Evolutionary conservation across 2,329 filamentous ascomycete genomes (phyloP).

Genomic region (Talaromyces atroroseus): DNA sequence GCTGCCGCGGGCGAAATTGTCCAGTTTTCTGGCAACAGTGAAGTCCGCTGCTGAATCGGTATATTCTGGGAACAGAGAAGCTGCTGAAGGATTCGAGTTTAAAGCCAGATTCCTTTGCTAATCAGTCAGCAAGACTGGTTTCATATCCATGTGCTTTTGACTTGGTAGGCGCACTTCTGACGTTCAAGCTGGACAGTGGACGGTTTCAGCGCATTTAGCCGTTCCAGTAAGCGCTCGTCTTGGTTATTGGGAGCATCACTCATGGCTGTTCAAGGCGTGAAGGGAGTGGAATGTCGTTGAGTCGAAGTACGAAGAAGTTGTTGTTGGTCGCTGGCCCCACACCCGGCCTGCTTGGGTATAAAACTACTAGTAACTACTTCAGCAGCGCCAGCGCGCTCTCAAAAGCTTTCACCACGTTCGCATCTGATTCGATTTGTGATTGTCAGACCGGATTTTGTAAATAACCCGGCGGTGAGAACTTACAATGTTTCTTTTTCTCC

Average conservation of each 20-base stretch:
- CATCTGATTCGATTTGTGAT: conserved; percentile 23
- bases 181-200: conserved; percentile 27
- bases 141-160: neutral
- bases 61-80: neutral
- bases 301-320: neutral
- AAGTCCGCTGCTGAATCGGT: neutral
- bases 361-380: conserved; percentile 16
- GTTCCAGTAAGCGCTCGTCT: conserved; percentile 26
- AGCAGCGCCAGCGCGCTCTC: conserved; percentile 43
- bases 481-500: conserved; percentile 75
- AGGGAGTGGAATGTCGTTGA: neutral
- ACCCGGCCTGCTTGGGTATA: neutral
- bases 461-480: conserved; percentile 32
- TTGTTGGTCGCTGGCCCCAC: conserved; percentile 2
- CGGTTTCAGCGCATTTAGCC: conserved; percentile 30
- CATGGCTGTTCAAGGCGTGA: conserved; percentile 12
- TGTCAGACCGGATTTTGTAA: neutral
- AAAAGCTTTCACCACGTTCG: conserved; percentile 44
- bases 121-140: neutral
- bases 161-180: conserved; percentile 19
- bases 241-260: conserved; percentile 16
- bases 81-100: neutral
- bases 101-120: conserved; percentile 6
- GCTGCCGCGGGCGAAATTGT: neutral
- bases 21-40: neutral